These are phyloP conservation scores for Silene coronaria DNA, from an alignment of 179 eudicot genomes.

Conservation along the genomic window DNA sequence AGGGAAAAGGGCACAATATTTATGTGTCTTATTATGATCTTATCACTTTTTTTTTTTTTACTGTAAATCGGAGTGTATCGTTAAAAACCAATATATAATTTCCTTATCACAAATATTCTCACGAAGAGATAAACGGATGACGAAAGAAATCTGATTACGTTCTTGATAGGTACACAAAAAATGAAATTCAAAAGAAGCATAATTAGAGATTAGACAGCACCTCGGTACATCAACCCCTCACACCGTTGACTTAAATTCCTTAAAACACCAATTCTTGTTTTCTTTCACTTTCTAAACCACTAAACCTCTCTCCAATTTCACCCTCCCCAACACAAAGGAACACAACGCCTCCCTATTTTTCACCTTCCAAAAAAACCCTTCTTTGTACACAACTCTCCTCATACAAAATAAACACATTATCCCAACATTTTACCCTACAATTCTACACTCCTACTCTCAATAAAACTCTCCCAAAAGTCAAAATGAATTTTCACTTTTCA, in stretches of 20 bases:
- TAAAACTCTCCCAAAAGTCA: constrained; percentile 20
- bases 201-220: no score
- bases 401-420: no score
- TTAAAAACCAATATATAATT: no score
- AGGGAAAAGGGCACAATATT: no score
- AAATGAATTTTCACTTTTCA: constrained; percentile 10
- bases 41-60: no score
- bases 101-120: no score
- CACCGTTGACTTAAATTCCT: constrained; percentile 26
- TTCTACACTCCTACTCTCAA: neutral
- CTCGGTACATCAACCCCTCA: constrained; percentile 4
- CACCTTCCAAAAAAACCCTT: neutral
- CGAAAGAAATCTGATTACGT: no score
- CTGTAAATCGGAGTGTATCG: no score
- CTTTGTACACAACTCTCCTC: neutral
- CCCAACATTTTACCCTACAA: neutral
- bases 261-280: neutral
- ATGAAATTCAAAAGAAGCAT: no score
- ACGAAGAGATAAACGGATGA: no score
- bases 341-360: neutral
- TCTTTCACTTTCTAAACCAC: neutral
- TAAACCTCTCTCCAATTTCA: neutral
- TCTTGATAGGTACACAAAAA: no score
- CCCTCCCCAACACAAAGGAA: neutral
- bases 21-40: no score